Conservation (phyloP, 192 early-diverging fungal species). For the Rhizophlyctis rosea region DNA sequence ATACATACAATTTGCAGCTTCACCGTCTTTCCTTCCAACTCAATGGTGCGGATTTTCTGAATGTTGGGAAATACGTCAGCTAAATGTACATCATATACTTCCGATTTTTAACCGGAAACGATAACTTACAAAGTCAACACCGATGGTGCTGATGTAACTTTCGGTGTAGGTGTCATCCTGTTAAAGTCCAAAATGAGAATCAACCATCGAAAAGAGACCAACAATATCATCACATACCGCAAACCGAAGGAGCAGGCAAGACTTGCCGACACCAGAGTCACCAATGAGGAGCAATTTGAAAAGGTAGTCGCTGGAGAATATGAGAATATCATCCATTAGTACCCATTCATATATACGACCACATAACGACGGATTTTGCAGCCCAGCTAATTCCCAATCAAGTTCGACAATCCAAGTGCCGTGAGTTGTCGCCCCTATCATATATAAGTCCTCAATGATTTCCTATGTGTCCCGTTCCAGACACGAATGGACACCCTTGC, state of each 20-base stretch:
- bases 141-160: conserved; percentile 97
- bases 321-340: no score
- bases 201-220: neutral
- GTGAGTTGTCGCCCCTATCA: no score
- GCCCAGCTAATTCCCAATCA: no score
- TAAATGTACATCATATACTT: neutral
- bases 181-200: neutral
- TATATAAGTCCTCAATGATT: no score
- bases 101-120: neutral
- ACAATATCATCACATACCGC: conserved; percentile 46
- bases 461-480: no score
- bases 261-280: conserved; percentile 98
- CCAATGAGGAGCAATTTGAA: conserved; percentile 99
- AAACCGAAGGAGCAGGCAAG: conserved; percentile 93
- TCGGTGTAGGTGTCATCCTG: conserved; percentile 98
- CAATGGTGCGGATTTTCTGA: conserved; percentile 98
- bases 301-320: conserved; percentile 80
- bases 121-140: conserved; percentile 91
- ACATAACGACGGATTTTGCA: no score
- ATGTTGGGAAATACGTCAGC: conserved; percentile 5
- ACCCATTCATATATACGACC: no score
- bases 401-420: no score
- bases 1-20: conserved; percentile 89
- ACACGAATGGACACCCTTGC: no score
- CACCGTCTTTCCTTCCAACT: conserved; percentile 97